Evolutionary conservation across 805 yeast species (phyloP).

Genomic region (Schwanniomyces vanrijiae): DNA sequence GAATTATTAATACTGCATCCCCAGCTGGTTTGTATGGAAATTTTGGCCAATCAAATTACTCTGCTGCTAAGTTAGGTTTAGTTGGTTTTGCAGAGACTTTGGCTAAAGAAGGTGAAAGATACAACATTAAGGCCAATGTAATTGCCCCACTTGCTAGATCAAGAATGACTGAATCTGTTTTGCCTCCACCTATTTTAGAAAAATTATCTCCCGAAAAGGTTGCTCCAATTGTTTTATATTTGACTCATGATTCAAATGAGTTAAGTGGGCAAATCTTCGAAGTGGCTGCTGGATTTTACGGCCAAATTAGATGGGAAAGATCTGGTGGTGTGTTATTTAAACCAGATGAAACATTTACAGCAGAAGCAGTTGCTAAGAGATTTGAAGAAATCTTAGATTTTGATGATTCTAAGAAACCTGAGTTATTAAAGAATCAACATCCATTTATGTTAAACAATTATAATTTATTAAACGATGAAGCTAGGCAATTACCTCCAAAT

Average conservation of each 20-base stretch:
- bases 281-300: slow-evolving; percentile 91
- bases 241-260: slow-evolving; percentile 61
- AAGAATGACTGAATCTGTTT: slow-evolving; percentile 89
- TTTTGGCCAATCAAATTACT: slow-evolving; percentile 94
- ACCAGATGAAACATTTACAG: slow-evolving; percentile 75
- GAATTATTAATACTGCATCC: slow-evolving; percentile 90
- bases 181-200: slow-evolving; percentile 83
- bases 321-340: slow-evolving; percentile 82
- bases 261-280: slow-evolving; percentile 81
- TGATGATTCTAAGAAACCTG: slow-evolving; percentile 52
- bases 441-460: slow-evolving; percentile 78
- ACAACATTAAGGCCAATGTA: slow-evolving; percentile 80
- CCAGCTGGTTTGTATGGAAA: slow-evolving; percentile 97
- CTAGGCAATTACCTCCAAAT: slow-evolving; percentile 51
- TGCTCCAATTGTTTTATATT: slow-evolving; percentile 85
- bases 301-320: slow-evolving; percentile 94
- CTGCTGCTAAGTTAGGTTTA: slow-evolving; percentile 88
- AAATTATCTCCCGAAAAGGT: slow-evolving; percentile 82
- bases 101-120: slow-evolving; percentile 88
- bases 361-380: slow-evolving; percentile 74
- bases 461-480: slow-evolving; percentile 53
- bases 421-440: slow-evolving; percentile 53
- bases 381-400: slow-evolving; percentile 66
- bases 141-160: slow-evolving; percentile 96
- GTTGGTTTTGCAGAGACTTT: slow-evolving; percentile 92